These are phyloP conservation scores for Wallacemonas collosoma DNA, from an alignment of 208 protist genomes.

Conservation along the genomic window DNA sequence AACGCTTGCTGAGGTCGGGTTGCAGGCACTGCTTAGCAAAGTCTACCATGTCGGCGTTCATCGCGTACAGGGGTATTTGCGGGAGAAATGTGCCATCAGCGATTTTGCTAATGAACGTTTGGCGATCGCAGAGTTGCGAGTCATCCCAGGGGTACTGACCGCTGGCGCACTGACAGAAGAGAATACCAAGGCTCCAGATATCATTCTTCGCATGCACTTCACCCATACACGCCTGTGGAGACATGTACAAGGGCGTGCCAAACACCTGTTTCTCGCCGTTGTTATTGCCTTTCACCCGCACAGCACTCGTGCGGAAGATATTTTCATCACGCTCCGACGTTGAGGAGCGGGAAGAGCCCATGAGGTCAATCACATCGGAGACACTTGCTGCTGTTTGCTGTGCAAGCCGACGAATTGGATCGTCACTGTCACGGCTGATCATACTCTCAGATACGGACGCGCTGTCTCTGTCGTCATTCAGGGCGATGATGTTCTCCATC, in stretches of 20 bases:
- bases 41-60: constrained; percentile 26
- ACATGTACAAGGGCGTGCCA: constrained; percentile 83
- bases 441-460: neutral
- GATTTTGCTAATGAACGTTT: constrained; percentile 46
- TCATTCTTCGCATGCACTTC: constrained; percentile 63
- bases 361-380: neutral
- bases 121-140: constrained; percentile 33
- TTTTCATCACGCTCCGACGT: neutral
- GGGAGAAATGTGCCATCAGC: constrained; percentile 27
- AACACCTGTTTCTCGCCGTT: constrained; percentile 28
- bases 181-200: constrained; percentile 82
- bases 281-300: neutral
- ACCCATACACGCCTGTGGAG: constrained; percentile 71
- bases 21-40: constrained; percentile 59
- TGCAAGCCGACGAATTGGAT: neutral
- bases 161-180: constrained; percentile 67
- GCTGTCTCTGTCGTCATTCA: neutral
- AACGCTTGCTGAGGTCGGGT: constrained; percentile 27
- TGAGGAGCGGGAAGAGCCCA: neutral
- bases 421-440: constrained; percentile 11
- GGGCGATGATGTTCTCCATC: constrained; percentile 21
- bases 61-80: constrained; percentile 25
- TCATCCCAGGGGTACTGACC: constrained; percentile 59
- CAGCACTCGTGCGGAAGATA: constrained; percentile 10
- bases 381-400: neutral